These are phyloP conservation scores for Detonula confervacea DNA, from an alignment of 352 stramenopile species.

Conservation along the genomic window DNA sequence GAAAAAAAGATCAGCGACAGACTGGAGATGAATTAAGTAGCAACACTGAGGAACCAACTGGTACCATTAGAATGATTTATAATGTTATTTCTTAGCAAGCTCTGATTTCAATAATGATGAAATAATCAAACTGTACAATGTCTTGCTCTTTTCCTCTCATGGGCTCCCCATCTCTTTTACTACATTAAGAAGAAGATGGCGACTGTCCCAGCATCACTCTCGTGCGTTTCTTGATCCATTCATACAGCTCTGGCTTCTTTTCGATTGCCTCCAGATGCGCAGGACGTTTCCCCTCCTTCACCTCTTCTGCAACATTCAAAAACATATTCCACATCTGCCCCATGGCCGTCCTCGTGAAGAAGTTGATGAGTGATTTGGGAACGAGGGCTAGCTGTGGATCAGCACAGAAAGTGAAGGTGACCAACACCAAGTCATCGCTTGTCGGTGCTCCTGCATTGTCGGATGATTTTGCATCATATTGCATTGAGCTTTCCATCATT, in stretches of 20 bases:
- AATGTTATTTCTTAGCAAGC: too few relatives aligned
- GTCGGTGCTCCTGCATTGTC: neutral
- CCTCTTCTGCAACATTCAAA: slow-evolving; percentile 72
- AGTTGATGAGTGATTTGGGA: slow-evolving; percentile 73
- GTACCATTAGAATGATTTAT: too few relatives aligned
- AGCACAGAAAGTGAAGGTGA: slow-evolving; percentile 63
- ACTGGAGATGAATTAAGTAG: too few relatives aligned
- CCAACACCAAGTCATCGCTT: slow-evolving; percentile 60
- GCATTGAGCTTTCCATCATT: slow-evolving; percentile 36
- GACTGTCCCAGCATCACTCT: slow-evolving; percentile 58
- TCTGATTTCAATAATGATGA: too few relatives aligned
- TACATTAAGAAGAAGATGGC: neutral
- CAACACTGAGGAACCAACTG: too few relatives aligned
- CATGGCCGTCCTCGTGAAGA: slow-evolving; percentile 63
- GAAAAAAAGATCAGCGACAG: too few relatives aligned
- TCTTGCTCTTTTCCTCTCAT: neutral
- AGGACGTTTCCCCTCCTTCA: slow-evolving; percentile 63
- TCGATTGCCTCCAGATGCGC: slow-evolving; percentile 66
- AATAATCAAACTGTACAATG: too few relatives aligned
- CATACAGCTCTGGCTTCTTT: slow-evolving; percentile 72
- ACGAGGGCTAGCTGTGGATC: slow-evolving; percentile 65
- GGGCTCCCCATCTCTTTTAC: neutral
- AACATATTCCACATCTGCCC: slow-evolving; percentile 71
- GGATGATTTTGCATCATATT: slow-evolving; percentile 36
- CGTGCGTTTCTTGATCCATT: slow-evolving; percentile 68